These are phyloP conservation scores for Solanum acaule DNA, from an alignment of 257 asterid genomes.

Conservation along the genomic window DNA sequence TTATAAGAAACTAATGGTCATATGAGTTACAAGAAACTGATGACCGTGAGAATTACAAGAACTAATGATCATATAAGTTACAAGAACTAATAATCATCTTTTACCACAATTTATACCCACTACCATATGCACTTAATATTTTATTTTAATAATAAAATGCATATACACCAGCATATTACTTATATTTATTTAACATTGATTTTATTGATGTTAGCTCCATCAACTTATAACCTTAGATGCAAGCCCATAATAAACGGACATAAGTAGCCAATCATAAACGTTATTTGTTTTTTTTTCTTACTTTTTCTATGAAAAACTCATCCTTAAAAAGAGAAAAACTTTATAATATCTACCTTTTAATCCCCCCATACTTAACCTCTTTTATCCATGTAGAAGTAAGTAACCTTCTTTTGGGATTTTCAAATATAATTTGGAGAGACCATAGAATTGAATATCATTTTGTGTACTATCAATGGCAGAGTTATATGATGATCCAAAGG, in stretches of 20 bases:
- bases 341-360: background rate
- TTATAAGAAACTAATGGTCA: too few species aligned
- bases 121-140: too few species aligned
- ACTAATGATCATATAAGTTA: too few species aligned
- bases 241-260: background rate
- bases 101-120: too few species aligned
- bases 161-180: background rate
- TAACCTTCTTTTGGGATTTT: background rate
- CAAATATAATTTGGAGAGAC: background rate
- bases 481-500: background rate
- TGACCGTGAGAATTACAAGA: too few species aligned
- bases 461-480: too few species aligned
- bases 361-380: background rate
- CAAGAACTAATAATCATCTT: too few species aligned
- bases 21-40: too few species aligned
- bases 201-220: background rate
- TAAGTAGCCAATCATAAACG: background rate
- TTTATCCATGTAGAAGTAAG: background rate
- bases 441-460: background rate
- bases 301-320: background rate
- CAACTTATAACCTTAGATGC: background rate
- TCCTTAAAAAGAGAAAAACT: background rate
- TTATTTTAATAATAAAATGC: too few species aligned
- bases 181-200: background rate
- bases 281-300: background rate